Conservation (phyloP, 2,329 filamentous ascomycete genomes). For the Sclerotinia sclerotiorum region DNA sequence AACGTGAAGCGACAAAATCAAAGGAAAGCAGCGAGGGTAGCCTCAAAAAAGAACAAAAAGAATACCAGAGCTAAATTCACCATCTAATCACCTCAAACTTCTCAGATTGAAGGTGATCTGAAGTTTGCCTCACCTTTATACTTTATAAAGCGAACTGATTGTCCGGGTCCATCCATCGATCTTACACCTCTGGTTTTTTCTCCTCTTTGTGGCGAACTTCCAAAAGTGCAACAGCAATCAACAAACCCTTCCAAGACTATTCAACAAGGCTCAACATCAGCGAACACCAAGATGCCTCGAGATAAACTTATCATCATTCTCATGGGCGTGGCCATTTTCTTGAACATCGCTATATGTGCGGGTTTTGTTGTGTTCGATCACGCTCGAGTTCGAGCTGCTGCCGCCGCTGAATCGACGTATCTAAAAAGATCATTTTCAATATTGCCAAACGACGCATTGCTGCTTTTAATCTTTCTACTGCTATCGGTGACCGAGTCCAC, state of each 20-base stretch:
- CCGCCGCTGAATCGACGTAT: too few species aligned
- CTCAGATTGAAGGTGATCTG: neutral
- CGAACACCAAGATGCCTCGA: neutral
- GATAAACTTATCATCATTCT: neutral
- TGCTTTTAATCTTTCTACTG: too few species aligned
- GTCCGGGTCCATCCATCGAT: neutral
- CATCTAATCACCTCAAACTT: neutral
- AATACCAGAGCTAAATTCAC: neutral
- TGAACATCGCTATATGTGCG: too few species aligned
- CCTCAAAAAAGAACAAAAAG: too few species aligned
- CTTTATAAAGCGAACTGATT: neutral
- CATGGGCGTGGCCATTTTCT: too few species aligned
- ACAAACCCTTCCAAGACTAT: neutral
- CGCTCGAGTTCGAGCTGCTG: too few species aligned
- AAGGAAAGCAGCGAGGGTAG: neutral
- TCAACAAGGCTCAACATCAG: neutral
- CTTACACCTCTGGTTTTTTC: neutral
- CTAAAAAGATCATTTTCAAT: too few species aligned
- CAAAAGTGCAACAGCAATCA: neutral
- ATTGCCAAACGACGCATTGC: too few species aligned
- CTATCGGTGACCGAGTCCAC: too few species aligned
- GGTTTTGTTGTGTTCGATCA: too few species aligned
- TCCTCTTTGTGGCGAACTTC: neutral
- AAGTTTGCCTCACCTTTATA: neutral
- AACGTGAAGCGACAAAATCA: neutral